Evolutionary conservation across 2,329 filamentous ascomycete genomes (phyloP).

Genomic region (Emericellopsis cladophorae): DNA sequence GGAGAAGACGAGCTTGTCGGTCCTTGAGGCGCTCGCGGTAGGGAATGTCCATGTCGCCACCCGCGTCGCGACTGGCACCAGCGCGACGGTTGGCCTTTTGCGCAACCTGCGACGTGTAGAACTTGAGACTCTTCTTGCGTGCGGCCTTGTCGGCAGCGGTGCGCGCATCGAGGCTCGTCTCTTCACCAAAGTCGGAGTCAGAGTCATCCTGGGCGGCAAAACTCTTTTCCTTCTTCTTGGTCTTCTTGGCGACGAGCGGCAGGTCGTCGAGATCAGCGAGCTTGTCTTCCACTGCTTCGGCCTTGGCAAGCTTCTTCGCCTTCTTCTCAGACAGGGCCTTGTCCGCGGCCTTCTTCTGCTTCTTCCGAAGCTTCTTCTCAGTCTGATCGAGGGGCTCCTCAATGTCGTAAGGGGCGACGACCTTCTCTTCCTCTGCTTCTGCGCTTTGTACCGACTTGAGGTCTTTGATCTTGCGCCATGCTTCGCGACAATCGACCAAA

Average conservation of each 20-base stretch:
- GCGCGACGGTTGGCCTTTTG: constrained; percentile 85
- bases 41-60: constrained; percentile 73
- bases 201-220: constrained; percentile 29
- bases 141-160: constrained; percentile 78
- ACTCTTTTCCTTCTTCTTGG: constrained; percentile 23
- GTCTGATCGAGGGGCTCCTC: constrained; percentile 10
- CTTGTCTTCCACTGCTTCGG: constrained; percentile 54
- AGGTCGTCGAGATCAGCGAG: constrained; percentile 59
- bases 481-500: constrained; percentile 63
- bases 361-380: constrained; percentile 13
- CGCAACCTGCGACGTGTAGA: constrained; percentile 95
- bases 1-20: constrained; percentile 72
- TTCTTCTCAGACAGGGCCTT: constrained; percentile 21
- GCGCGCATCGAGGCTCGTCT: constrained; percentile 62
- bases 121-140: constrained; percentile 84
- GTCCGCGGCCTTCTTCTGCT: constrained; percentile 13
- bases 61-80: constrained; percentile 57
- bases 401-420: constrained; percentile 7
- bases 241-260: constrained; percentile 33
- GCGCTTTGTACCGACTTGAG: constrained; percentile 36
- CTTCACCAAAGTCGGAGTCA: constrained; percentile 87
- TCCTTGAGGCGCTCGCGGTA: constrained; percentile 82
- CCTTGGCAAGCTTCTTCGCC: constrained; percentile 31
- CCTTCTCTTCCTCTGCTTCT: constrained; percentile 13
- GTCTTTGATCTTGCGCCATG: constrained; percentile 66